These are phyloP conservation scores for Paraglomus brasilianum DNA, from an alignment of 192 early-diverging fungal species.

Conservation along the genomic window DNA sequence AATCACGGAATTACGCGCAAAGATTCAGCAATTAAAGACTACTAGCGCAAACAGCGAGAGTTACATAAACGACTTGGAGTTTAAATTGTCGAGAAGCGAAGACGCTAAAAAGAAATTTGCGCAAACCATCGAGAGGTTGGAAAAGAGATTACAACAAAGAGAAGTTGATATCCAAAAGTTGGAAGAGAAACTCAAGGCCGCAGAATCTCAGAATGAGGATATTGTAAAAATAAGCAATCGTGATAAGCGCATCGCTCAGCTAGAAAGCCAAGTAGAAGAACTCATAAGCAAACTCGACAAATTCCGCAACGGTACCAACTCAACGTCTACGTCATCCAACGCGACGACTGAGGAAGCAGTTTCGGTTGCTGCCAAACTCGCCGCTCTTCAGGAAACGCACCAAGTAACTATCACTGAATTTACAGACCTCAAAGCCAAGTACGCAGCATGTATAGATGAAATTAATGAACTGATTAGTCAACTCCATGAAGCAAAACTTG, in stretches of 20 bases:
- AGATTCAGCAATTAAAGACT: constrained; percentile 12
- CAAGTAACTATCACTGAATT: constrained; percentile 5
- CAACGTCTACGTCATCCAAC: neutral
- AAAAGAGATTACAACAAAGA: constrained; percentile 9
- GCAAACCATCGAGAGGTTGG: neutral
- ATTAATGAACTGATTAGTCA: constrained; percentile 10
- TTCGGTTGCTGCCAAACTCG: neutral
- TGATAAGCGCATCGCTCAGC: constrained; percentile 17
- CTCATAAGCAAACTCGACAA: neutral
- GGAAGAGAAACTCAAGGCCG: neutral
- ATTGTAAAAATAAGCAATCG: constrained; percentile 15
- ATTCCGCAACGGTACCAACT: neutral
- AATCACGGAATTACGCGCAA: constrained; percentile 19
- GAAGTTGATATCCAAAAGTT: neutral
- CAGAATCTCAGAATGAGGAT: neutral
- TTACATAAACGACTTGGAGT: constrained; percentile 35
- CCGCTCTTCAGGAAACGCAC: constrained; percentile 21
- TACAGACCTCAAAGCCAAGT: constrained; percentile 22
- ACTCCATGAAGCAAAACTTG: constrained; percentile 9
- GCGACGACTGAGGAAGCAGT: neutral
- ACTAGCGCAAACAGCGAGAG: constrained; percentile 30
- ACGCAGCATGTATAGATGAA: constrained; percentile 23
- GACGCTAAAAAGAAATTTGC: neutral
- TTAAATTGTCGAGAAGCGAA: constrained; percentile 28
- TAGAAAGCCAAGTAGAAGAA: constrained; percentile 17